These are phyloP conservation scores for barley (Hordeum vulgare) DNA, from an alignment of 176 grass and related monocot species.

Conservation along the genomic window MorexV3_pseudomolecules_assembly NC_058524.1:252598936-252599435, in stretches of 20 bases:
- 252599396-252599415: not conserved
- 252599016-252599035: conserved; percentile 88
- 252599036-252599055: conserved; percentile 73
- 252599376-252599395: not conserved
- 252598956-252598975: not conserved
- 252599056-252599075: conserved; percentile 94
- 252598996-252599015: conserved; percentile 96
- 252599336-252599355: conserved; percentile 1
- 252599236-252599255: conserved; percentile 61
- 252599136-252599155: not conserved
- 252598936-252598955: not conserved
- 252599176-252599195: conserved; percentile 17
- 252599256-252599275: conserved; percentile 47
- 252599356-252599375: not conserved
- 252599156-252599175: not conserved
- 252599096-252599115: conserved; percentile 6
- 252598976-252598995: not conserved
- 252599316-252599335: not conserved
- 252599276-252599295: not conserved
- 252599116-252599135: not conserved
- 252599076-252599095: conserved; percentile 98
- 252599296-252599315: not conserved
- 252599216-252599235: conserved; percentile 87
- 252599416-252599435: not conserved
- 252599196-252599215: conserved; percentile 81